Conservation (phyloP, 129 eudicot genomes). For the Daucus carota region DH1_v3.0 NC_030387.2:30533501-30534000, state of each 20-base stretch:
- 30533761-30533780: not conserved
- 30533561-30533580: not conserved
- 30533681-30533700: not conserved
- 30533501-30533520: constrained; percentile 26
- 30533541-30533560: not conserved
- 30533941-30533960: constrained; percentile 82
- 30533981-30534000: constrained; percentile 89
- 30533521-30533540: constrained; percentile 38
- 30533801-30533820: not conserved
- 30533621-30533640: not conserved
- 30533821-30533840: constrained; percentile 32
- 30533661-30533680: not conserved
- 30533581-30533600: not conserved
- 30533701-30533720: not conserved
- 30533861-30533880: constrained; percentile 8
- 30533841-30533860: constrained; percentile 28
- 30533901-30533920: constrained; percentile 53
- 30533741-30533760: not conserved
- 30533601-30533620: not conserved
- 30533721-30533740: not conserved
- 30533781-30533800: not conserved
- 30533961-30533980: constrained; percentile 88
- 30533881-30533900: constrained; percentile 25
- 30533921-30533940: constrained; percentile 77
- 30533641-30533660: not conserved